Evolutionary conservation across 345 rosid genomes (phyloP).

Genomic region (Populus deltoides): DNA sequence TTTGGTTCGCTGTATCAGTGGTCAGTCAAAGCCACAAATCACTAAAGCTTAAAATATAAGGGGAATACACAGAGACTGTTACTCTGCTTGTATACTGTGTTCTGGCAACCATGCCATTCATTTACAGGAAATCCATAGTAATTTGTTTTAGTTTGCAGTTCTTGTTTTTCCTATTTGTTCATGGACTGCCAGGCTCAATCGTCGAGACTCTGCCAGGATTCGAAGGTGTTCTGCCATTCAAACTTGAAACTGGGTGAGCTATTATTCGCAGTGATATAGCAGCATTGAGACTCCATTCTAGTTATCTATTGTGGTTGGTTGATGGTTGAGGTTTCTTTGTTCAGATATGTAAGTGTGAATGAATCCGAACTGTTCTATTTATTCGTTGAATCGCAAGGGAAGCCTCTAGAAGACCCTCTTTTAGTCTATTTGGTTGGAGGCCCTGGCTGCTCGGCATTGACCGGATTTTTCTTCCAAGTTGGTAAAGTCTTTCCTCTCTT

Average conservation of each 20-base stretch:
- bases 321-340: background rate
- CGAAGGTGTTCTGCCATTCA: background rate
- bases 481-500: constrained; percentile 1
- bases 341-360: constrained; percentile 19
- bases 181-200: background rate
- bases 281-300: background rate
- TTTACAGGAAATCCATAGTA: background rate
- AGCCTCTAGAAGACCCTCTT: constrained; percentile 21
- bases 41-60: no score
- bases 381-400: constrained; percentile 26
- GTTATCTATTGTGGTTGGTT: background rate
- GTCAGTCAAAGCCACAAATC: background rate
- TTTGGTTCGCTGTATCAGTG: background rate
- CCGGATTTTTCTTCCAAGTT: constrained; percentile 26
- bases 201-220: constrained; percentile 12
- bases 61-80: background rate
- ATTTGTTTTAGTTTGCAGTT: background rate
- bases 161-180: background rate
- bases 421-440: constrained; percentile 25
- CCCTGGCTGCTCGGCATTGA: constrained; percentile 32
- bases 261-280: background rate
- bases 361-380: constrained; percentile 28
- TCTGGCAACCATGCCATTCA: background rate
- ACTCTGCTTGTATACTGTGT: background rate
- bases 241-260: constrained; percentile 21